phyloP scores from a whole-genome alignment of 148 eudicot species.

The Rhododendron henanense region DNA sequence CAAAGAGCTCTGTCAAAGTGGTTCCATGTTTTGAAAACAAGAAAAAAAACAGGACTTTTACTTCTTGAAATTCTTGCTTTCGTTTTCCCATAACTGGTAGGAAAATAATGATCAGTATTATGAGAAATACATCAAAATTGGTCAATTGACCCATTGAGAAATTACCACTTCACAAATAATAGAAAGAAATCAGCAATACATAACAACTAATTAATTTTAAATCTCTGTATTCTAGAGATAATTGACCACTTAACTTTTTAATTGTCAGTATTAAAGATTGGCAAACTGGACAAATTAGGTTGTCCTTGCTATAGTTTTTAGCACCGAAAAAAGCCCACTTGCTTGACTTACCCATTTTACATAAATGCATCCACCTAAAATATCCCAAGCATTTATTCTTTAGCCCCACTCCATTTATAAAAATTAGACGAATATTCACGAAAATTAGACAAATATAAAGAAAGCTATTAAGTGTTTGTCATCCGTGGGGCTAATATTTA shows the following conservation, averaged over 20 bases:
- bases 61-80: neutral
- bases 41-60: neutral
- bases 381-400: neutral
- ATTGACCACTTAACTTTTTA: neutral
- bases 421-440: too few relatives aligned
- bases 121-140: neutral
- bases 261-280: neutral
- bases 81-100: neutral
- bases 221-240: neutral
- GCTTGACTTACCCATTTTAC: neutral
- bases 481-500: too few relatives aligned
- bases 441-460: too few relatives aligned
- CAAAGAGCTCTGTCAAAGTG: neutral
- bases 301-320: neutral
- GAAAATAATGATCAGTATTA: neutral
- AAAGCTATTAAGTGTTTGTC: neutral
- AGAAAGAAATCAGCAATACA: neutral
- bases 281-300: neutral
- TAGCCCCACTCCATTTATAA: neutral
- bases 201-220: neutral
- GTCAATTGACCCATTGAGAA: neutral
- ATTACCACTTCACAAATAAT: neutral
- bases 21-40: neutral
- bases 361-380: neutral
- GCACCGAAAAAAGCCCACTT: neutral